Conservation (phyloP, 2,329 filamentous ascomycete species). For the Nemania sp. region DNA sequence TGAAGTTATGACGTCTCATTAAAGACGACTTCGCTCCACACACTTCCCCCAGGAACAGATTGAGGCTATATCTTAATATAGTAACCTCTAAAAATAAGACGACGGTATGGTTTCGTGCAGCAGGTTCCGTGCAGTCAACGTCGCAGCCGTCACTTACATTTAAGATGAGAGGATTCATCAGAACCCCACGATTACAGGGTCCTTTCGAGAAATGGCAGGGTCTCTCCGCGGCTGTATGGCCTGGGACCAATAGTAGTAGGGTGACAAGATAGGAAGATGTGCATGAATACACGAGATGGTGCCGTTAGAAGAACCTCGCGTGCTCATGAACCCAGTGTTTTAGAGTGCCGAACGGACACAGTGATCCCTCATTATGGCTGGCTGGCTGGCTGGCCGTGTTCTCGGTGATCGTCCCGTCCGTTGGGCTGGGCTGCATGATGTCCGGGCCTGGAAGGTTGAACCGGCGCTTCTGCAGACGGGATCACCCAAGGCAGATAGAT, state of each 20-base stretch:
- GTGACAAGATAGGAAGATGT: conserved; percentile 27
- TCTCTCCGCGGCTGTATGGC: conserved; percentile 6
- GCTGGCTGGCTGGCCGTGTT: conserved; percentile 6
- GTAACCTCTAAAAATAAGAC: conserved; percentile 43
- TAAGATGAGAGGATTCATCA: conserved; percentile 22
- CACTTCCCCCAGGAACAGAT: conserved; percentile 41
- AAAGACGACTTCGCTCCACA: conserved; percentile 42
- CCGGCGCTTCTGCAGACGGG: conserved; percentile 33
- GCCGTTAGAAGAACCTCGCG: conserved; percentile 22
- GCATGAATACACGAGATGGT: conserved; percentile 22
- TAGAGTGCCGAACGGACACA: conserved; percentile 14
- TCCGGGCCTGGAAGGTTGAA: conserved; percentile 6
- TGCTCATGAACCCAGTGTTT: conserved; percentile 11
- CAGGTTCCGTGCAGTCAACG: conserved; percentile 23
- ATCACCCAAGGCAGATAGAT: conserved; percentile 13
- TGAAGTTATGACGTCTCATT: conserved; percentile 39
- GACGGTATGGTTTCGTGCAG: conserved; percentile 28
- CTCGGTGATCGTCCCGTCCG: no score
- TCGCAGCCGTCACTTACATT: conserved; percentile 25
- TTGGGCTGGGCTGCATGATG: not conserved
- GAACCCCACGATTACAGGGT: conserved; percentile 24
- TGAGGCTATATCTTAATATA: conserved; percentile 45
- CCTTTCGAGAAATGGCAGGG: conserved; percentile 19
- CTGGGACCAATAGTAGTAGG: conserved; percentile 27
- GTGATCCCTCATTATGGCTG: conserved; percentile 14